phyloP scores from a whole-genome alignment of 495 filamentous ascomycete genomes.

The Trichoderma gamsii region DNA sequence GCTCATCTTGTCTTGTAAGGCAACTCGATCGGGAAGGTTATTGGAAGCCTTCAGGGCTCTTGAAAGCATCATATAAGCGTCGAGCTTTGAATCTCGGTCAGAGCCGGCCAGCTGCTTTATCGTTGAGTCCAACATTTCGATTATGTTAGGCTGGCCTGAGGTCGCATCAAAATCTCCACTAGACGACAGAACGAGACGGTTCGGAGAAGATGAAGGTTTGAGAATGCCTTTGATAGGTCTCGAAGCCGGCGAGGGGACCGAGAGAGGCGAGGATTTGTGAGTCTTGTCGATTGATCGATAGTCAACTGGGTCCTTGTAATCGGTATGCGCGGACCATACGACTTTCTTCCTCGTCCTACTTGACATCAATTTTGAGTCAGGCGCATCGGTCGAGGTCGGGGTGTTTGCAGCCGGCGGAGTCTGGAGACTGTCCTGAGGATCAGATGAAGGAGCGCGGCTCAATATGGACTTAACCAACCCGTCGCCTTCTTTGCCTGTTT shows the following conservation, averaged over 20 bases:
- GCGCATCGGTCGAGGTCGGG: slow-evolving; percentile 41
- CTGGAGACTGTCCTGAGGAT: slow-evolving; percentile 34
- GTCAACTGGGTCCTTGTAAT: slow-evolving; percentile 58
- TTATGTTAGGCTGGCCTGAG: slow-evolving; percentile 42
- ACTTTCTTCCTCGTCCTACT: slow-evolving; percentile 58
- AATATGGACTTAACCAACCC: slow-evolving; percentile 22
- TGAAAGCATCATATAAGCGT: slow-evolving; percentile 77
- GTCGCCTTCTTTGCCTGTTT: slow-evolving; percentile 36
- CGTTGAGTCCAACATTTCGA: slow-evolving; percentile 78
- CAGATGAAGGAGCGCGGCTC: slow-evolving; percentile 21
- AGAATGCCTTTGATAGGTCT: slow-evolving; percentile 82
- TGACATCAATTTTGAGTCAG: slow-evolving; percentile 57
- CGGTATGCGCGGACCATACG: slow-evolving; percentile 65
- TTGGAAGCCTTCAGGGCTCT: slow-evolving; percentile 73
- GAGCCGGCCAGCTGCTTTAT: slow-evolving; percentile 69
- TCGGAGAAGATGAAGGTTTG: slow-evolving; percentile 54
- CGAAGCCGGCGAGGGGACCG: slow-evolving; percentile 52
- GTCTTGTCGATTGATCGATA: slow-evolving; percentile 38
- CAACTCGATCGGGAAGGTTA: slow-evolving; percentile 61
- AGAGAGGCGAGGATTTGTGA: slow-evolving; percentile 36
- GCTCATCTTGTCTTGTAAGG: slow-evolving; percentile 67
- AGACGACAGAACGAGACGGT: slow-evolving; percentile 37
- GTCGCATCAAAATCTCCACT: slow-evolving; percentile 28
- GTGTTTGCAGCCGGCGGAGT: slow-evolving; percentile 45
- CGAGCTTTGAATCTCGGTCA: slow-evolving; percentile 62